phyloP scores from a whole-genome alignment of 768 basidiomycete genomes.

The Tylopilus sp. region DNA sequence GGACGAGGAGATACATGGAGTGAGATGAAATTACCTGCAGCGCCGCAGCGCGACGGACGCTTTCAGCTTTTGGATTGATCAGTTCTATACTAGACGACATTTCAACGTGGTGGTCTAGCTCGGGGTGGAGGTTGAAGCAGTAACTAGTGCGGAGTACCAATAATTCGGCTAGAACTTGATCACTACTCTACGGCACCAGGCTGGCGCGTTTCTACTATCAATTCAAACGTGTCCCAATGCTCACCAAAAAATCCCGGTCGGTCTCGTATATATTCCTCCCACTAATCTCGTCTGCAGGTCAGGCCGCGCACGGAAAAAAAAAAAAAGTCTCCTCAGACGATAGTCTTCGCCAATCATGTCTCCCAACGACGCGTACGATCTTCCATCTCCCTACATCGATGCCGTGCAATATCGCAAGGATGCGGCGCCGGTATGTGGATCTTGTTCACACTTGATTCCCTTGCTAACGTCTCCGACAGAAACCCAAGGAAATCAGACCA shows the following conservation, averaged over 20 bases:
- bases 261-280: conserved; percentile 26
- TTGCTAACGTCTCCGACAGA: conserved; percentile 20
- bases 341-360: conserved; percentile 12
- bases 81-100: conserved; percentile 86
- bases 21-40: conserved; percentile 62
- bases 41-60: conserved; percentile 83
- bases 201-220: conserved; percentile 28
- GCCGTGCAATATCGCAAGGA: conserved; percentile 18
- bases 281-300: conserved; percentile 12
- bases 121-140: conserved; percentile 14
- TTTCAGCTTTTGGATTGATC: conserved; percentile 96
- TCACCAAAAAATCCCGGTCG: conserved; percentile 19
- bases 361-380: conserved; percentile 13
- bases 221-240: conserved; percentile 25
- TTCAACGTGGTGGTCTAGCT: conserved; percentile 21
- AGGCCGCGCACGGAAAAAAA: neutral
- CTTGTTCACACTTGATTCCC: conserved; percentile 10
- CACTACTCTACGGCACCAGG: conserved; percentile 36
- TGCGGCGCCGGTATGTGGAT: conserved; percentile 16
- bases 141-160: conserved; percentile 31
- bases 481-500: conserved; percentile 16
- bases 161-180: conserved; percentile 30
- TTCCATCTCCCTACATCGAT: conserved; percentile 2
- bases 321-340: conserved; percentile 13
- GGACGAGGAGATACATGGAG: conserved; percentile 18